A percentile compares a stretch with the other conserved stretches of the same genome.
These are phyloP conservation scores for Ustilago vetiveriae DNA, from an alignment of 1,284 basidiomycete species.

Conservation along the genomic window DNA sequence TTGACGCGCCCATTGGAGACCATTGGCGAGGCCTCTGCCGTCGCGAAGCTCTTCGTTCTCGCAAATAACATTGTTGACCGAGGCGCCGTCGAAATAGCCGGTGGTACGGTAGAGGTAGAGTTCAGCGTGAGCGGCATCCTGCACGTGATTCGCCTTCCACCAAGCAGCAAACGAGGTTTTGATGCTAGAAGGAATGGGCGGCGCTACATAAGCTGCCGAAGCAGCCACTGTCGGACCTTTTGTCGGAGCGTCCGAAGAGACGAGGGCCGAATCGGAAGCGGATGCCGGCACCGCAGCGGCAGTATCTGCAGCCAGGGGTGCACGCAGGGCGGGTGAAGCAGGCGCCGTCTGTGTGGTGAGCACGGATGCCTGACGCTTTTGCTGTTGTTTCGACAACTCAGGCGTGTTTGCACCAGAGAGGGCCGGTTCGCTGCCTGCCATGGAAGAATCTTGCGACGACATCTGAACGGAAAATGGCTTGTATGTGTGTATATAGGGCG, in stretches of 20 bases:
- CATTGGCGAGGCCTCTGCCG: slow-evolving; percentile 38
- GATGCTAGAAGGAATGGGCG: slow-evolving; percentile 53
- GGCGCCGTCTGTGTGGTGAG: slow-evolving; percentile 29
- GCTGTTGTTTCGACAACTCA: slow-evolving; percentile 7
- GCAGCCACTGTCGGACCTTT: slow-evolving; percentile 1
- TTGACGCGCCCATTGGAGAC: slow-evolving; percentile 17
- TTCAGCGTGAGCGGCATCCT: slow-evolving; percentile 57
- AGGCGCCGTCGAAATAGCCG: slow-evolving; percentile 54
- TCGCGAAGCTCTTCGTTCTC: slow-evolving; percentile 38
- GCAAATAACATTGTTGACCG: slow-evolving; percentile 48
- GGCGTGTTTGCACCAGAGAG: slow-evolving; percentile 6
- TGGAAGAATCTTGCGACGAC: too few species aligned
- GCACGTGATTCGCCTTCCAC: slow-evolving; percentile 41
- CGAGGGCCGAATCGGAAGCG: slow-evolving; percentile 28
- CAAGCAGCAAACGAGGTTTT: slow-evolving; percentile 52
- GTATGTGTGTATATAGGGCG: too few species aligned
- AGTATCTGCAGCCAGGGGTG: slow-evolving; percentile 1
- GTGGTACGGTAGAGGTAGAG: slow-evolving; percentile 49
- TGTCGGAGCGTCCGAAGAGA: neutral
- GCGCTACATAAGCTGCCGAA: slow-evolving; percentile 31
- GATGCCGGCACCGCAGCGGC: slow-evolving; percentile 12
- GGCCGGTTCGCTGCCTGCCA: slow-evolving; percentile 6
- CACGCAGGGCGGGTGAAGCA: slow-evolving; percentile 13
- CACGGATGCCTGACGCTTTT: slow-evolving; percentile 30
- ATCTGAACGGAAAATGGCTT: neutral